These are phyloP conservation scores for Sphaceloma murrayae DNA, from an alignment of 2,329 filamentous ascomycete species.

Conservation along the genomic window DNA sequence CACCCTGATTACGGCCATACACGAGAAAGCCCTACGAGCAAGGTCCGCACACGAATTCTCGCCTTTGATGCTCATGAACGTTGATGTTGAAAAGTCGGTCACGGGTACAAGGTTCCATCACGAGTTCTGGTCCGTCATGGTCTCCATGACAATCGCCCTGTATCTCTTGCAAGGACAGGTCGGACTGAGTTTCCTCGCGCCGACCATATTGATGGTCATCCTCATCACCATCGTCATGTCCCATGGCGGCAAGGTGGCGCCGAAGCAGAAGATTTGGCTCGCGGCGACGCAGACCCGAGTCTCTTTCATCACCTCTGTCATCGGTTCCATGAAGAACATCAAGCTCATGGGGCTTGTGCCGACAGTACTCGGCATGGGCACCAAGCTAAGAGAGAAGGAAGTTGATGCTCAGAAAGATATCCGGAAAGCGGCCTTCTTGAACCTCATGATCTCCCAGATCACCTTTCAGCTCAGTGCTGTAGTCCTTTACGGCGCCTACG, in stretches of 20 bases:
- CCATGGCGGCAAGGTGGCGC: slow-evolving; percentile 21
- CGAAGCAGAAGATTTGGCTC: slow-evolving; percentile 21
- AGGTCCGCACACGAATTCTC: slow-evolving; percentile 19
- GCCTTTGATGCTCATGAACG: slow-evolving; percentile 26
- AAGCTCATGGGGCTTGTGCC: slow-evolving; percentile 24
- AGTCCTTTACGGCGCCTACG: slow-evolving; percentile 22
- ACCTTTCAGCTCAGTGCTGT: slow-evolving; percentile 23
- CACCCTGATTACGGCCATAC: slow-evolving; percentile 24
- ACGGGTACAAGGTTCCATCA: slow-evolving; percentile 21
- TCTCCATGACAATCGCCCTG: slow-evolving; percentile 21
- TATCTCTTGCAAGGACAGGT: slow-evolving; percentile 26
- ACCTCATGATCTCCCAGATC: slow-evolving; percentile 22
- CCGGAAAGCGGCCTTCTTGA: slow-evolving; percentile 18
- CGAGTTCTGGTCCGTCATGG: slow-evolving; percentile 23
- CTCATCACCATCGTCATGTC: slow-evolving; percentile 17
- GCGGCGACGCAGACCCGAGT: slow-evolving; percentile 23
- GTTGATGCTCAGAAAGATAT: slow-evolving; percentile 21
- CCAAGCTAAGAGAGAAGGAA: slow-evolving; percentile 21
- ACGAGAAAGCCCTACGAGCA: slow-evolving; percentile 23
- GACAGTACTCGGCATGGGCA: slow-evolving; percentile 21
- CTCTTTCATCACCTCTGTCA: slow-evolving; percentile 21
- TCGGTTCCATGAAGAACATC: slow-evolving; percentile 24
- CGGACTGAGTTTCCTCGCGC: slow-evolving; percentile 23
- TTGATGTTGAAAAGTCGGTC: slow-evolving; percentile 26
- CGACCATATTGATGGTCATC: slow-evolving; percentile 21